These are phyloP conservation scores for Saccharum hybrid DNA, from an alignment of 202 grass and related monocot species.

Conservation along the genomic window DNA sequence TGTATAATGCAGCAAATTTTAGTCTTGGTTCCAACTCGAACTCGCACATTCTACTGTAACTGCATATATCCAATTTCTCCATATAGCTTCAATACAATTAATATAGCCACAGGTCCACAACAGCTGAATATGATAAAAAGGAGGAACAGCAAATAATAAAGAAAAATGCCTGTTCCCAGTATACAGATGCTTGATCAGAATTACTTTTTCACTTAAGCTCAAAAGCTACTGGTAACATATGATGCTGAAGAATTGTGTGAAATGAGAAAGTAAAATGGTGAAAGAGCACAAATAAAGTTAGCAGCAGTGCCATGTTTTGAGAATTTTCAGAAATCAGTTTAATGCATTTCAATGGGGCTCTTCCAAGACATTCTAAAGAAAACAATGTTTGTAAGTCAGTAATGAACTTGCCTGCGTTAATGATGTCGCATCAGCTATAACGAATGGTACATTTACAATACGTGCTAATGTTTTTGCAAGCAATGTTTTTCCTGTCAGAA, in stretches of 20 bases:
- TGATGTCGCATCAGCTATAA: conserved; percentile 96
- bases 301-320: conserved; percentile 15
- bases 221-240: background rate
- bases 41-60: conserved; percentile 9
- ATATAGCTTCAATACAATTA: conserved; percentile 9
- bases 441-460: conserved; percentile 94
- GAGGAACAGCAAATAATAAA: conserved; percentile 8
- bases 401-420: conserved; percentile 85
- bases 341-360: conserved; percentile 14
- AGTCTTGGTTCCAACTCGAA: conserved; percentile 11
- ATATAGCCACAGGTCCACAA: background rate
- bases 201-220: background rate
- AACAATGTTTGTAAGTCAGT: conserved; percentile 32
- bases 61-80: conserved; percentile 28
- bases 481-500: conserved; percentile 91
- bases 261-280: conserved; percentile 29
- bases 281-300: conserved; percentile 14
- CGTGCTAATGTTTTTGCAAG: conserved; percentile 96
- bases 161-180: conserved; percentile 10
- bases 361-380: conserved; percentile 1
- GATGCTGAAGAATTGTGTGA: conserved; percentile 1
- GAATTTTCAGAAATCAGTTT: conserved; percentile 19
- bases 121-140: conserved; percentile 1
- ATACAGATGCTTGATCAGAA: conserved; percentile 23
- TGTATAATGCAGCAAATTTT: conserved; percentile 51